Evolutionary conservation across 2,329 filamentous ascomycete genomes (phyloP), one percentile per base, ranked within the genome.

Genomic region (Alternaria conjuncta): DNA sequence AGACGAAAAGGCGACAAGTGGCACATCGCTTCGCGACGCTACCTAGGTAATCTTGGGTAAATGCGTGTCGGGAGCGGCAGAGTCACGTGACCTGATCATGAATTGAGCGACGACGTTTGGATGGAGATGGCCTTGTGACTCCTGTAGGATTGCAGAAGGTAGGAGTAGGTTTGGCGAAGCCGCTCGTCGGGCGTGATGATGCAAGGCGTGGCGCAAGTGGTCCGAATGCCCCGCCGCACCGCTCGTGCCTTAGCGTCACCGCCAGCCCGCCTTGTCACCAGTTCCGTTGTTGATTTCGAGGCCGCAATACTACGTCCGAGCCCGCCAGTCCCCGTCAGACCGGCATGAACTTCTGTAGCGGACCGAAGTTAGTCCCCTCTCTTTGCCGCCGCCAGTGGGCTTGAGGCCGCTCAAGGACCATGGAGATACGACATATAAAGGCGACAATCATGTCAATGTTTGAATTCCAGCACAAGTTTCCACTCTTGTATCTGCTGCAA

Each of bases 181-280:
- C 32, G 32, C 1, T 41, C 32, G 32, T 41, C 15, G 15, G 32
- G 32, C 32, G 32, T 36, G 13, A 36, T 36, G 13, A 36, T 8
- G 43, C 28, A 28, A 20, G 41, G 28, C 53, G 53, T 18, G 63
- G 67, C 67, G 41, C 53, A 50, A 13, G 6, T 67, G 65, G 67
- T 66, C 15, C 13, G 32, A 64, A 67, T 43, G 20, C 47, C 51
- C 55, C 18, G 32, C 66, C 59, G 36, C 59, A 54, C 71, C 71
- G 69, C 69, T 67, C 66, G 45, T 60, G 64, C 69, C 65, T 68
- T 67, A 65, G 68, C 68, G 49, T 67, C 60, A 50, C 69, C 69
- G 66, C 68, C 57, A 20, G 32, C 45, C 57, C 43, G 43, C 57
- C 32, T 3, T 18, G 13, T 32, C 12, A 25, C n/a, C 32, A 32